These are phyloP conservation scores for Typha latifolia DNA, from an alignment of 176 grass and related monocot genomes.

Conservation along the genomic window DNA sequence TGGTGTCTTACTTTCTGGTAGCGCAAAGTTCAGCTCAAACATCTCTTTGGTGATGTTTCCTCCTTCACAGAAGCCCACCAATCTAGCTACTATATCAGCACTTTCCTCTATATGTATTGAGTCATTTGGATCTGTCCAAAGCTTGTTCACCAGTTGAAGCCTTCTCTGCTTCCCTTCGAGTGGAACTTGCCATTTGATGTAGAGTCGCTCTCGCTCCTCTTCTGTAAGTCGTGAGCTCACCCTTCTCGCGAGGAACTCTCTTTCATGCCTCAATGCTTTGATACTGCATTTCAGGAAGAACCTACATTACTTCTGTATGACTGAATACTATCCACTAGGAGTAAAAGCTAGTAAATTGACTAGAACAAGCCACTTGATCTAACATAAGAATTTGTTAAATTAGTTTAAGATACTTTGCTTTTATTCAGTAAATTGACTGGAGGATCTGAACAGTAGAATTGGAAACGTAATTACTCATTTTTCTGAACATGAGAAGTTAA, in stretches of 20 bases:
- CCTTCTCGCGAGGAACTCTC: constrained; percentile 71
- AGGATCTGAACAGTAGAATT: not conserved
- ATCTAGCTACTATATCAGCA: constrained; percentile 70
- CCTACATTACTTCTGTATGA: not conserved
- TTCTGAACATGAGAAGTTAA: not conserved
- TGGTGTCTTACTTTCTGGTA: constrained; percentile 58
- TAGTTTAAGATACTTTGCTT: too few species aligned
- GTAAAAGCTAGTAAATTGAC: too few species aligned
- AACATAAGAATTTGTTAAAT: too few species aligned
- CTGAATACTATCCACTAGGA: too few species aligned
- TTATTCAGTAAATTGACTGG: not conserved
- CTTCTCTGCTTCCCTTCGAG: constrained; percentile 80
- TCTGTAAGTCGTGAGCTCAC: constrained; percentile 69
- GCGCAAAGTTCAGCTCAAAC: constrained; percentile 86
- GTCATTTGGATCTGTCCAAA: constrained; percentile 70
- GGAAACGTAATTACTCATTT: not conserved
- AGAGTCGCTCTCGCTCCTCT: constrained; percentile 58
- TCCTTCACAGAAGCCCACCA: constrained; percentile 89
- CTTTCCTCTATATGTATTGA: constrained; percentile 50
- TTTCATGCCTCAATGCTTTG: constrained; percentile 62
- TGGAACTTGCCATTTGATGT: constrained; percentile 70
- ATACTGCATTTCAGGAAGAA: constrained; percentile 40
- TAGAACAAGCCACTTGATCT: too few species aligned
- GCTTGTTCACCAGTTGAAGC: constrained; percentile 74
- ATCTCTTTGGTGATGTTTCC: constrained; percentile 91